These are phyloP conservation scores for Cryomyces minteri DNA, from an alignment of 495 filamentous ascomycete genomes.

Conservation along the genomic window DNA sequence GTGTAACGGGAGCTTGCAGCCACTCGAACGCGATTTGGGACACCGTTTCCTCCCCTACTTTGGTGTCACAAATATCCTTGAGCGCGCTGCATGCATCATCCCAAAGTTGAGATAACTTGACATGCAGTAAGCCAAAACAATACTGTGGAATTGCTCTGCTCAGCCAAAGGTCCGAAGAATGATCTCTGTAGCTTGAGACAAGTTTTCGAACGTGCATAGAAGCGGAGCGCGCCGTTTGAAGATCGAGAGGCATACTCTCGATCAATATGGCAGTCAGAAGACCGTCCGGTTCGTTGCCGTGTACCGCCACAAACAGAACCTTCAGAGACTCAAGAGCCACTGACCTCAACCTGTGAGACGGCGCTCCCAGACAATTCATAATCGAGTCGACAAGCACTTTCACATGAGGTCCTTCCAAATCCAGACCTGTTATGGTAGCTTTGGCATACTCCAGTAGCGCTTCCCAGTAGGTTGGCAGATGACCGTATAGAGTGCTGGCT, in stretches of 20 bases:
- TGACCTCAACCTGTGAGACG: conserved; percentile 51
- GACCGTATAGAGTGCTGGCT: conserved; percentile 1
- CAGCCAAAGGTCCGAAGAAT: conserved; percentile 41
- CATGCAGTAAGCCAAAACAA: conserved; percentile 76
- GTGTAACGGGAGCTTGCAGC: conserved; percentile 36
- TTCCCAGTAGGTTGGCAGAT: conserved; percentile 6
- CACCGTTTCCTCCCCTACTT: conserved; percentile 53
- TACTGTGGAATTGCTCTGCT: conserved; percentile 56
- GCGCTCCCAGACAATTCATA: conserved; percentile 49
- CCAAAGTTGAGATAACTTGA: conserved; percentile 66
- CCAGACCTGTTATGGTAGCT: not conserved
- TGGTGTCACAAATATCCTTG: conserved; percentile 51
- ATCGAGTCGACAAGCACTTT: conserved; percentile 41
- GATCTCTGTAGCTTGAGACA: conserved; percentile 35
- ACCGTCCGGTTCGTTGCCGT: conserved; percentile 12
- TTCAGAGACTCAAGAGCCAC: conserved; percentile 52
- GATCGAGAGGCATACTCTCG: conserved; percentile 55
- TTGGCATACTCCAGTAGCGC: conserved; percentile 3
- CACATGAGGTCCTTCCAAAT: conserved; percentile 7
- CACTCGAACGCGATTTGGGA: conserved; percentile 60
- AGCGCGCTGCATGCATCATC: conserved; percentile 62
- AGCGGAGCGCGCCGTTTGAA: conserved; percentile 55
- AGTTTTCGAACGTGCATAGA: conserved; percentile 77
- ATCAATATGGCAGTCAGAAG: conserved; percentile 42
- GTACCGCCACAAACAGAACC: conserved; percentile 22